Evolutionary conservation across 306 rosid species (phyloP).

Genomic region (Gastrolobium villosum): DNA sequence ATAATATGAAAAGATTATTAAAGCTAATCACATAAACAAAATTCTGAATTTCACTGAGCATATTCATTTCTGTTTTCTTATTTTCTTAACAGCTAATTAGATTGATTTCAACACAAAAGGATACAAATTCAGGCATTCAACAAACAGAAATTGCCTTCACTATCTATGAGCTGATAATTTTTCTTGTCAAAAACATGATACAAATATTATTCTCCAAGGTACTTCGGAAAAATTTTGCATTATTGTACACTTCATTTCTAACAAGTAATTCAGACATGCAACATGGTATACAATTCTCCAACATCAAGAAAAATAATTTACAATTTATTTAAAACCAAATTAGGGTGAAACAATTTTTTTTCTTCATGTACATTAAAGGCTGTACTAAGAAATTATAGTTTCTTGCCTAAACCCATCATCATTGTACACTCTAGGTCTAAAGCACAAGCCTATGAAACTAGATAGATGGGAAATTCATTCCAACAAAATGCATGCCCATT

Average conservation of each 20-base stretch:
- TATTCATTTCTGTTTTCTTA: constrained; percentile 19
- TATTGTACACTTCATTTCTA: constrained; percentile 3
- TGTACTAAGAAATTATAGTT: not conserved
- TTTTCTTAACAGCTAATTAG: constrained; percentile 16
- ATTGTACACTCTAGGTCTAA: not conserved
- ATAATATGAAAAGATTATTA: constrained; percentile 45
- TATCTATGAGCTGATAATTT: not conserved
- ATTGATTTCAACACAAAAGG: constrained; percentile 29
- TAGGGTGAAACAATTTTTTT: too few relatives aligned
- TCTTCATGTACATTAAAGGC: not conserved
- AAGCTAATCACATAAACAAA: constrained; percentile 26
- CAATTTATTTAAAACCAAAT: not conserved
- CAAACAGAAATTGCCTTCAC: constrained; percentile 20
- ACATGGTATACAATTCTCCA: constrained; percentile 9
- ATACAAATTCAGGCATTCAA: constrained; percentile 25
- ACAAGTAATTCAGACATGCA: constrained; percentile 17
- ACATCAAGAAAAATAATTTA: constrained; percentile 5
- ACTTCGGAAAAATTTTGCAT: not conserved
- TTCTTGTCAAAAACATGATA: constrained; percentile 24
- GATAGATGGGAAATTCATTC: not conserved
- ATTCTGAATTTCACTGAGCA: constrained; percentile 8
- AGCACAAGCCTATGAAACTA: too few relatives aligned
- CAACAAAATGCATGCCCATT: not conserved
- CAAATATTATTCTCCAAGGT: constrained; percentile 8
- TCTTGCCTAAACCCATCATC: constrained; percentile 12